These are phyloP conservation scores for Penicillium occitanis DNA, from an alignment of 2,329 filamentous ascomycete genomes.

Conservation along the genomic window DNA sequence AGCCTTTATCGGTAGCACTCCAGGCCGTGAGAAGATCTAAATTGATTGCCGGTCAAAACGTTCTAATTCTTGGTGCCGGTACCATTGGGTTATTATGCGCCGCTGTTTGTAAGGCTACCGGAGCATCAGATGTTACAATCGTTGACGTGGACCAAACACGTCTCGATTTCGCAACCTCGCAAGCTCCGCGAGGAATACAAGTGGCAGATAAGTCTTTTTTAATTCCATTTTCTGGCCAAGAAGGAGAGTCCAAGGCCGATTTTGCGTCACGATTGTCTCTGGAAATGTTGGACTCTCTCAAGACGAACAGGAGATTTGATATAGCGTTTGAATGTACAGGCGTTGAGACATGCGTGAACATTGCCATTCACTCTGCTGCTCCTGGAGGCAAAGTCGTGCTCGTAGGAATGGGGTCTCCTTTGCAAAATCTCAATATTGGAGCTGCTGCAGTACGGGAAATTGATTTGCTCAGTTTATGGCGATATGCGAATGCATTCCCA, in stretches of 20 bases:
- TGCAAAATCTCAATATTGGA: neutral
- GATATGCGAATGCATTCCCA: neutral
- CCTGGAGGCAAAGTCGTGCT: neutral
- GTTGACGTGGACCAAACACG: neutral
- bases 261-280: neutral
- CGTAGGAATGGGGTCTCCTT: neutral
- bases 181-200: neutral
- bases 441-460: neutral
- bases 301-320: neutral
- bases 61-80: neutral
- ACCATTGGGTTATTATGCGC: neutral
- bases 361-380: neutral
- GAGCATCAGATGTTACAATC: neutral
- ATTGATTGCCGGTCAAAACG: neutral
- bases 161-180: neutral
- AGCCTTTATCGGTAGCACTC: neutral
- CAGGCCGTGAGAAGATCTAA: neutral
- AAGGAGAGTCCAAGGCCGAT: neutral
- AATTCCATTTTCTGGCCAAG: neutral
- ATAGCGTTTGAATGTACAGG: neutral
- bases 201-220: neutral
- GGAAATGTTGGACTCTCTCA: neutral
- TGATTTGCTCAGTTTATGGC: neutral
- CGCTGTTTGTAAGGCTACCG: neutral
- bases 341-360: neutral